Percentiles rank a stretch among this genome's conserved stretches.
Evolutionary conservation across 805 yeast genomes (phyloP).

Genomic region (Kuraishia molischiana): DNA sequence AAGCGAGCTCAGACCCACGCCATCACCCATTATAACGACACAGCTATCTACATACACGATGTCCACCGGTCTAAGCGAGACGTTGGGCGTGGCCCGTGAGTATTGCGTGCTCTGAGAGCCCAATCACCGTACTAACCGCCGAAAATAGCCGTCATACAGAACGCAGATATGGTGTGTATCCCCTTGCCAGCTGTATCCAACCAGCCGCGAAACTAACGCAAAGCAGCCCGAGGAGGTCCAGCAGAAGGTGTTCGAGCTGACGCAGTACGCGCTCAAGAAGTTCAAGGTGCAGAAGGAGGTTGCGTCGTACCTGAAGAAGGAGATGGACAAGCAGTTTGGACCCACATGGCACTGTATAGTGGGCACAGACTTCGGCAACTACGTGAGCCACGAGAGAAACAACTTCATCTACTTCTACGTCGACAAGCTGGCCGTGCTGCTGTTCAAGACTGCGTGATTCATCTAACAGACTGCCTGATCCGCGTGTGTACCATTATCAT

Average conservation of each 20-base stretch:
- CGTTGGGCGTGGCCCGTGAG: background rate
- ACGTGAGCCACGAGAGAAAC: conserved; percentile 73
- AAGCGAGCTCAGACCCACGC: too few relatives aligned
- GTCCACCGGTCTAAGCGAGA: background rate
- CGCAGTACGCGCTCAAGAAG: conserved; percentile 32
- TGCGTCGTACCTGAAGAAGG: conserved; percentile 56
- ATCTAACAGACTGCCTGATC: background rate
- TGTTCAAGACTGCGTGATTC: conserved; percentile 42
- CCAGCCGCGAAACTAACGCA: background rate
- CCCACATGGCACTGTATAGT: conserved; percentile 77
- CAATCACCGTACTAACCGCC: background rate
- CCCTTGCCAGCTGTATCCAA: background rate
- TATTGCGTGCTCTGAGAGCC: background rate
- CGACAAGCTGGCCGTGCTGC: conserved; percentile 56
- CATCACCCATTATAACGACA: too few relatives aligned
- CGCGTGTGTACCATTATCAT: background rate
- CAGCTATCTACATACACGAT: too few relatives aligned
- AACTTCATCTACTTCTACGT: conserved; percentile 62
- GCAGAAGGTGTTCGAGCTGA: conserved; percentile 33
- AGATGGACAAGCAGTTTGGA: conserved; percentile 53
- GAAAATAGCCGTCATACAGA: background rate
- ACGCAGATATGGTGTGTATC: conserved; percentile 1
- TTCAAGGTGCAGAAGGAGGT: conserved; percentile 47
- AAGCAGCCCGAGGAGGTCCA: conserved; percentile 40
- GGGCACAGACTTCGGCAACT: conserved; percentile 71